Evolutionary conservation across 495 filamentous ascomycete genomes (phyloP).

Genomic region (Hypoxylon crocopeplum): DNA sequence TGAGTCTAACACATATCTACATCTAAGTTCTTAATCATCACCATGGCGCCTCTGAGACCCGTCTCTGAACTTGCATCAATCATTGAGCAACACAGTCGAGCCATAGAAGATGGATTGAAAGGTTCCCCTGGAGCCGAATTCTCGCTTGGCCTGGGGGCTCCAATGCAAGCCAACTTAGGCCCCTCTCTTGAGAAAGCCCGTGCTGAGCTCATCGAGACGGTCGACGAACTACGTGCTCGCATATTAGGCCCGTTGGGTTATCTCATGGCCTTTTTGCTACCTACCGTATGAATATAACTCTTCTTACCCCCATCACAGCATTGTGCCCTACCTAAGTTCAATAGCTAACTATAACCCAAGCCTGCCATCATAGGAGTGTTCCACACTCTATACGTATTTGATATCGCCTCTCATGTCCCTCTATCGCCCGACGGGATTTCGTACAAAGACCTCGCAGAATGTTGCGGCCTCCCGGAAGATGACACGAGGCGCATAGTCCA

Average conservation of each 20-base stretch:
- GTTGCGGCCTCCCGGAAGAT: constrained; percentile 38
- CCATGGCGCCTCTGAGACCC: constrained; percentile 30
- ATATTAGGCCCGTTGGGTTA: constrained; percentile 28
- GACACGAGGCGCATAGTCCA: constrained; percentile 53
- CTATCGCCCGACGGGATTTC: constrained; percentile 29
- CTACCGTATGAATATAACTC: constrained; percentile 14
- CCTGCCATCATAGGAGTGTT: constrained; percentile 21
- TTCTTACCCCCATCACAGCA: not conserved
- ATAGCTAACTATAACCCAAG: constrained; percentile 11
- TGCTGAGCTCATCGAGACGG: constrained; percentile 28
- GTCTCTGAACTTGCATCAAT: constrained; percentile 38
- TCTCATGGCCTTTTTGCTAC: constrained; percentile 11
- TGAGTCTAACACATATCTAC: not conserved
- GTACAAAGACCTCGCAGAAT: constrained; percentile 45
- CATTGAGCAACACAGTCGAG: constrained; percentile 20
- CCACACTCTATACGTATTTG: constrained; percentile 24
- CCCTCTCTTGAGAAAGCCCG: constrained; percentile 17
- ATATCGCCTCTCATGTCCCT: constrained; percentile 32
- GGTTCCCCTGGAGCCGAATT: constrained; percentile 25
- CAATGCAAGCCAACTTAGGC: constrained; percentile 9
- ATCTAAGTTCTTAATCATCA: not conserved
- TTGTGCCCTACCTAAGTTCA: not conserved
- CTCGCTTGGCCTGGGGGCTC: constrained; percentile 29
- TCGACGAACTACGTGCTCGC: constrained; percentile 33
- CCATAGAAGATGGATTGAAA: constrained; percentile 25